A percentile compares a stretch with the other conserved stretches of the same genome.
Conservation (phyloP, 352 stramenopile genomes). For the Phytophthora hybrid region DNA sequence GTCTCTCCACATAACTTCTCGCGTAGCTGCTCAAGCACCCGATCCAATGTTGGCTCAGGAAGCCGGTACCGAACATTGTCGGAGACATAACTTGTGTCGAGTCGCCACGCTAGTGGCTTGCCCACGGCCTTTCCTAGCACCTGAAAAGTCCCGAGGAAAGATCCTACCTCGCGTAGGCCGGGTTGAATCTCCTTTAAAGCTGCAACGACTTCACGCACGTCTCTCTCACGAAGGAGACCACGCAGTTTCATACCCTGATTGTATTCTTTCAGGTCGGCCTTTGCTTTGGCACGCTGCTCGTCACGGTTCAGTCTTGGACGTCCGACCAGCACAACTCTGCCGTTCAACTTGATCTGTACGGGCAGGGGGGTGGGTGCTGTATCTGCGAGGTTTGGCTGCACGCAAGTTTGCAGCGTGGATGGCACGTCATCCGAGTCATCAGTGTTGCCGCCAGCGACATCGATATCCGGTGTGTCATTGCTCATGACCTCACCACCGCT, state of each 20-base stretch:
- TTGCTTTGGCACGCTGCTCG: constrained; percentile 2
- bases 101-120: not conserved
- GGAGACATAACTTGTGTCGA: not conserved
- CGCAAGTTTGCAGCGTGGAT: no score
- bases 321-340: not conserved
- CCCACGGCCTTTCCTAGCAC: not conserved
- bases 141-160: no score
- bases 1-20: not conserved
- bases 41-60: constrained; percentile 1
- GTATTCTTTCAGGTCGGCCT: constrained; percentile 10
- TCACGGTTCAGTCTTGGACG: constrained; percentile 2
- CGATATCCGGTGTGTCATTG: no score
- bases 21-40: not conserved
- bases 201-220: no score
- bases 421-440: no score
- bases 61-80: constrained; percentile 11
- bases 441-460: no score
- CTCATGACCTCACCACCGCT: no score
- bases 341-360: not conserved
- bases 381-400: no score
- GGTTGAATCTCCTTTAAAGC: no score
- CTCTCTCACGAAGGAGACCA: no score
- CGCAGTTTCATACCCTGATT: constrained; percentile 11
- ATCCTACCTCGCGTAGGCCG: no score
- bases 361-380: no score